Percentiles rank a stretch among this genome's conserved stretches.
phyloP scores from a whole-genome alignment of 768 basidiomycete species.

The Phylloporus scabripes region DNA sequence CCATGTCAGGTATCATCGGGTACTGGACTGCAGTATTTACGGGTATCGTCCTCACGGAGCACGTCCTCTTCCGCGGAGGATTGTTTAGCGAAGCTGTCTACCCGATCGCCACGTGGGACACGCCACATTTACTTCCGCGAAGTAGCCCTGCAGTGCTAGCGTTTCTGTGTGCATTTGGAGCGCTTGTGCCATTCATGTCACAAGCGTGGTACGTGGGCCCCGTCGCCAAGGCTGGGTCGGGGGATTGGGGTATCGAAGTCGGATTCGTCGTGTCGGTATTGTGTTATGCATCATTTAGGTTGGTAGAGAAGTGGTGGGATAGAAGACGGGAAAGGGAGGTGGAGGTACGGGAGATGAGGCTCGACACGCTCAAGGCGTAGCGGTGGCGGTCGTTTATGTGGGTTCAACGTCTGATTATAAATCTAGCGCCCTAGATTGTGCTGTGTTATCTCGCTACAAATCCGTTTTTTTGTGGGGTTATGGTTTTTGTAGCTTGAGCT shows the following conservation, averaged over 20 bases:
- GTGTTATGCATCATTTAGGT: constrained; percentile 28
- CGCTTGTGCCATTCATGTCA: constrained; percentile 44
- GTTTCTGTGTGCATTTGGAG: constrained; percentile 35
- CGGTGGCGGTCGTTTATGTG: no score
- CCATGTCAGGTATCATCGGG: constrained; percentile 35
- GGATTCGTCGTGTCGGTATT: constrained; percentile 33
- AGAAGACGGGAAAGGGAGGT: background rate
- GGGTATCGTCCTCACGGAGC: constrained; percentile 39
- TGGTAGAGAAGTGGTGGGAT: constrained; percentile 23
- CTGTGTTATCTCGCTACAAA: no score
- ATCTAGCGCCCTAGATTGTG: no score
- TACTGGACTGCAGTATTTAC: constrained; percentile 39
- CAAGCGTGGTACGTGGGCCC: constrained; percentile 50
- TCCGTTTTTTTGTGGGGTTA: no score
- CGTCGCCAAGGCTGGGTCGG: constrained; percentile 39
- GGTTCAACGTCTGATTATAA: no score
- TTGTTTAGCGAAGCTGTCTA: constrained; percentile 32
- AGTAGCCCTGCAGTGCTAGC: constrained; percentile 39
- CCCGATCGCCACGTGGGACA: constrained; percentile 35
- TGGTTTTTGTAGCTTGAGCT: no score
- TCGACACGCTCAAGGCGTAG: background rate
- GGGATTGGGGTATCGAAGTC: constrained; percentile 45
- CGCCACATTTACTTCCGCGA: constrained; percentile 33
- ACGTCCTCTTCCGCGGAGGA: constrained; percentile 38
- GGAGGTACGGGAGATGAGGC: background rate